Percentiles rank a stretch among this genome's conserved stretches.
phyloP scores from a whole-genome alignment of 2,329 filamentous ascomycete genomes.

The Xylariaceae sp. region DNA sequence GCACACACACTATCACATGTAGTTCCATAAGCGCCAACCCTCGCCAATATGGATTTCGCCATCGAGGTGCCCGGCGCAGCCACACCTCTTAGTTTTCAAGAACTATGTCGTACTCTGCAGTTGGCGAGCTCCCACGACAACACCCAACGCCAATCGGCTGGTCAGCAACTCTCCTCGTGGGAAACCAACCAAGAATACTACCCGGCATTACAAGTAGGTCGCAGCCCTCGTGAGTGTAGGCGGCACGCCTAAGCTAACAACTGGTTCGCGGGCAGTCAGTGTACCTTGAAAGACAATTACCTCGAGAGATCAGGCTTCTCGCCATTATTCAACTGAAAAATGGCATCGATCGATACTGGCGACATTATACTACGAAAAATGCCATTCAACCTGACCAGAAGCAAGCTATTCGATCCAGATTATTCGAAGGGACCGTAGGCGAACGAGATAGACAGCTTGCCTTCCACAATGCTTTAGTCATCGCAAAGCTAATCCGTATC shows the following conservation, averaged over 20 bases:
- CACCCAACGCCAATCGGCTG: conserved; percentile 66
- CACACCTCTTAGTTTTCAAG: conserved; percentile 65
- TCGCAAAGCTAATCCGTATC: conserved; percentile 85
- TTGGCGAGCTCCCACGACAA: conserved; percentile 65
- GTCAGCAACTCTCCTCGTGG: conserved; percentile 73
- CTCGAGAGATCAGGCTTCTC: conserved; percentile 79
- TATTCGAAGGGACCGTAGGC: conserved; percentile 75
- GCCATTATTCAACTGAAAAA: conserved; percentile 96
- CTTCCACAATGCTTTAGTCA: conserved; percentile 83
- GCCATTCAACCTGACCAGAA: conserved; percentile 78
- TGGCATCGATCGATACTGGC: conserved; percentile 94
- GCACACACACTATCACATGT: not conserved
- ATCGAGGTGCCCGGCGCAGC: conserved; percentile 85
- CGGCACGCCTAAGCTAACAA: not conserved
- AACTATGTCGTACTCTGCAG: conserved; percentile 66
- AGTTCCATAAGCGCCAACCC: not conserved
- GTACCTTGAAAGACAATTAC: conserved; percentile 78
- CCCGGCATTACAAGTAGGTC: conserved; percentile 65
- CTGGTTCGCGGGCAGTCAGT: conserved; percentile 57
- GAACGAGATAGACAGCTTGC: conserved; percentile 78
- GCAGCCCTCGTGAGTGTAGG: not conserved
- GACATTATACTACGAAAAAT: conserved; percentile 62
- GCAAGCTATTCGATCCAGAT: conserved; percentile 69
- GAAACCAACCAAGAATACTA: conserved; percentile 69
- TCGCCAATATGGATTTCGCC: conserved; percentile 62